phyloP scores from a whole-genome alignment of 371 early-diverging fungal genomes.

The Phascolomyces articulosus region DNA sequence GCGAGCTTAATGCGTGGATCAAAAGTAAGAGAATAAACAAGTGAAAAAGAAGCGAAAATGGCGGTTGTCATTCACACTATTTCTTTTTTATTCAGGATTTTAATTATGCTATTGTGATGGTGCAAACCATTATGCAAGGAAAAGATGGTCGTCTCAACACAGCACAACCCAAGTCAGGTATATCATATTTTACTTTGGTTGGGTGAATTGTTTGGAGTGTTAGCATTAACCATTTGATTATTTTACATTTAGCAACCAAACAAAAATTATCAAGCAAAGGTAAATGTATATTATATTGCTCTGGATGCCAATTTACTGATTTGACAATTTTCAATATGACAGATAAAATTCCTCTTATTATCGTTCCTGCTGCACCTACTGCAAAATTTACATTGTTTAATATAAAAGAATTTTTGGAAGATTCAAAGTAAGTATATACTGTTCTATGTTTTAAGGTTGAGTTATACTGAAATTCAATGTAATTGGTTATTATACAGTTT shows the following conservation, averaged over 20 bases:
- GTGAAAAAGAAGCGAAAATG: neutral
- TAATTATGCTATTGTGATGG: neutral
- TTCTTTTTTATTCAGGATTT: neutral
- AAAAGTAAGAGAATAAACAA: too few relatives aligned
- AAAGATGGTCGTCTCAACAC: conserved; percentile 3
- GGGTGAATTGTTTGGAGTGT: neutral
- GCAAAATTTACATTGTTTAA: conserved; percentile 86
- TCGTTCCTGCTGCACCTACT: conserved; percentile 86
- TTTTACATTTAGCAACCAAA: neutral
- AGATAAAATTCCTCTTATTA: conserved; percentile 78
- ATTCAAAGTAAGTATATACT: conserved; percentile 54
- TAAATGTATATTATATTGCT: neutral
- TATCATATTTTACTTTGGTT: neutral
- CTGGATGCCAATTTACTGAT: neutral
- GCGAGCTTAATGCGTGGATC: conserved; percentile 39
- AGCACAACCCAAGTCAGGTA: neutral
- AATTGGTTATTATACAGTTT: too few relatives aligned
- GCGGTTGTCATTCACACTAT: too few relatives aligned
- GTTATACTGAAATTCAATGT: too few relatives aligned
- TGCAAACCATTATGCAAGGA: neutral
- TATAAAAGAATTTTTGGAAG: conserved; percentile 78
- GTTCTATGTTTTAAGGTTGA: too few relatives aligned
- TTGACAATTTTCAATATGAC: neutral
- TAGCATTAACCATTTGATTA: neutral
- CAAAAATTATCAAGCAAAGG: conserved; percentile 15